Conservation (phyloP, 768 basidiomycete species). For the Gymnopilus junonius region DNA sequence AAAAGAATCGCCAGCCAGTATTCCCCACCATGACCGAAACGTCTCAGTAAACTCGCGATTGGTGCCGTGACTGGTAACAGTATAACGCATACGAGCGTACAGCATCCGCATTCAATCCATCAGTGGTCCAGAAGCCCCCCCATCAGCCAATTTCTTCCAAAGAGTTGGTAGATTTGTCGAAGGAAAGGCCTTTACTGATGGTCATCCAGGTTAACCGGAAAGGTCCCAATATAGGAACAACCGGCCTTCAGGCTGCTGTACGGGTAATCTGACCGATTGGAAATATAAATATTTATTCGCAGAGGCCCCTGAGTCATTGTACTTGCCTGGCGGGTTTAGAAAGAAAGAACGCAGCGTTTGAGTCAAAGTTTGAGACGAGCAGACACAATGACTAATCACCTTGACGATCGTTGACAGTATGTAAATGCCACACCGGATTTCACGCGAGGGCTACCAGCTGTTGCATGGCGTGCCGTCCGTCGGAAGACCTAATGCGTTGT, state of each 20-base stretch:
- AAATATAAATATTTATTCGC: no score
- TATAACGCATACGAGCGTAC: conserved; percentile 10
- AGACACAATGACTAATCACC: no score
- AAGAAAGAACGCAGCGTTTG: neutral
- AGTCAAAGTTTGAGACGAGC: no score
- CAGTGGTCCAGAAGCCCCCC: conserved; percentile 2
- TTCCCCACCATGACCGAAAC: conserved; percentile 1
- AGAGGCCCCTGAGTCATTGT: no score
- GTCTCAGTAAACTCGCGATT: neutral
- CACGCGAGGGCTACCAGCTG: neutral
- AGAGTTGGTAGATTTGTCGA: conserved; percentile 17
- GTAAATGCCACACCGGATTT: neutral
- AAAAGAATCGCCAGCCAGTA: neutral
- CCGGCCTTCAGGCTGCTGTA: conserved; percentile 6
- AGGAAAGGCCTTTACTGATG: conserved; percentile 20
- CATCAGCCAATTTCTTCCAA: conserved; percentile 12
- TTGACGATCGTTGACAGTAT: no score
- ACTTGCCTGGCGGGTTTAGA: neutral
- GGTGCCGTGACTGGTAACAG: neutral
- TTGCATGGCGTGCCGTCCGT: neutral
- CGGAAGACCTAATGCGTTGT: neutral
- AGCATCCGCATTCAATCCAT: conserved; percentile 17
- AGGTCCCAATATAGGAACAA: no score
- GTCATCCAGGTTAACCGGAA: no score
- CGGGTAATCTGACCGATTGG: no score